A percentile compares a stretch with the other conserved stretches of the same genome.
Conservation (phyloP, 2,329 filamentous ascomycete genomes). For the Alternaria hordeiaustralica region DNA sequence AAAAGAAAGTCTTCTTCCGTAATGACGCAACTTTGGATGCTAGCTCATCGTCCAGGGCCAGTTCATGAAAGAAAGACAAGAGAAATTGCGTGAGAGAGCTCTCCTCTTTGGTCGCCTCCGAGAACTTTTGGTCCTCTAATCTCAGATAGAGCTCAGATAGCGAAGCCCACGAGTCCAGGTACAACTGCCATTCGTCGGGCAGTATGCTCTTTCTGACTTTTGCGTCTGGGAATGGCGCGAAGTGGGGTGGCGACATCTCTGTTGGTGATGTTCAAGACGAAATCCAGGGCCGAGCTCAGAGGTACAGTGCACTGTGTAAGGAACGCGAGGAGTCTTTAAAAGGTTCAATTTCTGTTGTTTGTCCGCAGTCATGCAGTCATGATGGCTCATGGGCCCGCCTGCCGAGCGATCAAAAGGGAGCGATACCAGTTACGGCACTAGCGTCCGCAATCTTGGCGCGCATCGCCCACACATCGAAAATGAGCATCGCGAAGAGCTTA, state of each 20-base stretch:
- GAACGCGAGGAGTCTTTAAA: neutral
- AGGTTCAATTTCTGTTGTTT: constrained; percentile 5
- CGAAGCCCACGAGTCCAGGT: constrained; percentile 76
- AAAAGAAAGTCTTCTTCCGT: constrained; percentile 68
- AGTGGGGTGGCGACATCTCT: constrained; percentile 65
- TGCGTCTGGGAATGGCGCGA: constrained; percentile 78
- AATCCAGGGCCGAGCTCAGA: too few relatives aligned
- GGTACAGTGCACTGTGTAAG: neutral
- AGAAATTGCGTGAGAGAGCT: constrained; percentile 69
- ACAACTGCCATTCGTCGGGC: constrained; percentile 76
- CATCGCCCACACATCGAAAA: constrained; percentile 21
- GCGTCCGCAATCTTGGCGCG: constrained; percentile 31
- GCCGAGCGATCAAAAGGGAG: constrained; percentile 5
- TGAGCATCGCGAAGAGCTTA: constrained; percentile 16
- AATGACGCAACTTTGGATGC: constrained; percentile 58
- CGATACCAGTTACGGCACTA: constrained; percentile 40
- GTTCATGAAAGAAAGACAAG: constrained; percentile 68
- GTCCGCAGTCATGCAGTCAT: constrained; percentile 29
- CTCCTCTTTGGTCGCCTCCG: constrained; percentile 59
- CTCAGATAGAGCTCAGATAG: constrained; percentile 71
- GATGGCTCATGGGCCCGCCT: constrained; percentile 29
- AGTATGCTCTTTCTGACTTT: constrained; percentile 70
- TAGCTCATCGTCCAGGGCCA: constrained; percentile 42
- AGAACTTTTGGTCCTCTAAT: constrained; percentile 64
- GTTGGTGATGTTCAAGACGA: neutral